A percentile compares a stretch with the other conserved stretches of the same genome.
Conservation (phyloP, 352 stramenopile species). For the Phytophthora multivora region DNA sequence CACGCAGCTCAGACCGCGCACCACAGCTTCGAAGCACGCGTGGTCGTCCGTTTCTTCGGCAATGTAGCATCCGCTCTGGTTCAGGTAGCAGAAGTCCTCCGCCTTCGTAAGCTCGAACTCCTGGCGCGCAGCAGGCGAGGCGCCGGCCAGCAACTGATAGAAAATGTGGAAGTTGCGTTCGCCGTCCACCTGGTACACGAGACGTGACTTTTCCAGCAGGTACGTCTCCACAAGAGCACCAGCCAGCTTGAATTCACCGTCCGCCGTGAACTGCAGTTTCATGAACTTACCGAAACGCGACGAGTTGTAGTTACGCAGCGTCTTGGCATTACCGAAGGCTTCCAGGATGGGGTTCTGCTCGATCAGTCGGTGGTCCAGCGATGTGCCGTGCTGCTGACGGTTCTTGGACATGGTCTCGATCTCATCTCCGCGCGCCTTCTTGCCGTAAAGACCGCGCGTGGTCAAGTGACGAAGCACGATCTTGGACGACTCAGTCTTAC, state of each 20-base stretch:
- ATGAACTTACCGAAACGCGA: slow-evolving; percentile 96
- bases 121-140: slow-evolving; percentile 49
- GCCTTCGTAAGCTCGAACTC: slow-evolving; percentile 77
- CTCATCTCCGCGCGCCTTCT: slow-evolving; percentile 76
- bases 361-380: slow-evolving; percentile 83
- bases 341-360: slow-evolving; percentile 95
- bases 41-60: slow-evolving; percentile 93
- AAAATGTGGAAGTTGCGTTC: slow-evolving; percentile 97
- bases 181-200: slow-evolving; percentile 88
- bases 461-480: slow-evolving; percentile 90
- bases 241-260: slow-evolving; percentile 84
- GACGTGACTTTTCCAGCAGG: slow-evolving; percentile 86
- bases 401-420: slow-evolving; percentile 61
- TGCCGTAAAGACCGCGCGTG: slow-evolving; percentile 85
- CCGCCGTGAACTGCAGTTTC: slow-evolving; percentile 93
- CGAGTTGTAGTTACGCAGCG: slow-evolving; percentile 95
- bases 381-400: slow-evolving; percentile 63
- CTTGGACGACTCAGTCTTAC: slow-evolving; percentile 91
- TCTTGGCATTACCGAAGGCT: slow-evolving; percentile 96
- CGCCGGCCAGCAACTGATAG: slow-evolving; percentile 90
- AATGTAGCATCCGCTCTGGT: slow-evolving; percentile 93
- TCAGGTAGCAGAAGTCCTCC: slow-evolving; percentile 93
- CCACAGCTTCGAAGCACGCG: slow-evolving; percentile 77
- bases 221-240: slow-evolving; percentile 91
- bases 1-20: slow-evolving; percentile 75